Evolutionary conservation across 164 flowering plant genomes (phyloP).

Genomic region (Cinnamomum micranthum): DNA sequence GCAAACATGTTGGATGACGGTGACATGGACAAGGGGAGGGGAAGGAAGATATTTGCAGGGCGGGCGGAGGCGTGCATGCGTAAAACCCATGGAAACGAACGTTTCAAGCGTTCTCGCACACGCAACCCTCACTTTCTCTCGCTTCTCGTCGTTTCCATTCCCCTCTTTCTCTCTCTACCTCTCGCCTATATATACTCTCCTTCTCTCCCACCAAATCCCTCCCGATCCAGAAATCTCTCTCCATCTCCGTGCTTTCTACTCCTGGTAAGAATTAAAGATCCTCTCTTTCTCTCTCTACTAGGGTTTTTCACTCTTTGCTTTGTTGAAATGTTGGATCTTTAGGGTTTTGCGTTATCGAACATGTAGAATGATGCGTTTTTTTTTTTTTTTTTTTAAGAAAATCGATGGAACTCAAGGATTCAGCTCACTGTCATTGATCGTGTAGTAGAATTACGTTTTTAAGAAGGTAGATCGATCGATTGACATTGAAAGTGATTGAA

Average conservation of each 20-base stretch:
- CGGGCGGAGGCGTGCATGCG: conserved; percentile 36
- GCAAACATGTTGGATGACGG: not conserved
- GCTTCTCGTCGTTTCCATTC: not conserved
- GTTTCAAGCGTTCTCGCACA: conserved; percentile 29
- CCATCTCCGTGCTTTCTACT: not conserved
- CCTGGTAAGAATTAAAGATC: not conserved
- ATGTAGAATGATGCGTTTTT: too few species aligned
- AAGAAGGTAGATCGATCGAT: not conserved
- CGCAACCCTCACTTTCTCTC: conserved; percentile 42
- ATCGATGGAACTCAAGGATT: too few species aligned
- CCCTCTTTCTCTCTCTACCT: not conserved
- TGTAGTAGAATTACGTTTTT: not conserved
- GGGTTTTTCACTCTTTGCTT: not conserved
- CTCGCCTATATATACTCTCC: not conserved
- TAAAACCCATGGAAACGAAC: conserved; percentile 35
- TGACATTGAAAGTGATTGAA: not conserved
- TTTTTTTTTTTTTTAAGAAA: too few species aligned
- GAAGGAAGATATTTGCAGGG: conserved; percentile 15
- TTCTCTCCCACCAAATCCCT: not conserved
- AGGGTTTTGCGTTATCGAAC: not conserved
- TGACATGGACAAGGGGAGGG: not conserved
- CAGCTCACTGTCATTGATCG: too few species aligned
- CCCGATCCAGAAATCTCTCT: not conserved
- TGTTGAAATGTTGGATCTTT: not conserved
- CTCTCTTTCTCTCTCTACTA: conserved; percentile 1